These are phyloP conservation scores for Lentinula novae-zelandiae DNA, from an alignment of 1,284 basidiomycete genomes.

Conservation along the genomic window DNA sequence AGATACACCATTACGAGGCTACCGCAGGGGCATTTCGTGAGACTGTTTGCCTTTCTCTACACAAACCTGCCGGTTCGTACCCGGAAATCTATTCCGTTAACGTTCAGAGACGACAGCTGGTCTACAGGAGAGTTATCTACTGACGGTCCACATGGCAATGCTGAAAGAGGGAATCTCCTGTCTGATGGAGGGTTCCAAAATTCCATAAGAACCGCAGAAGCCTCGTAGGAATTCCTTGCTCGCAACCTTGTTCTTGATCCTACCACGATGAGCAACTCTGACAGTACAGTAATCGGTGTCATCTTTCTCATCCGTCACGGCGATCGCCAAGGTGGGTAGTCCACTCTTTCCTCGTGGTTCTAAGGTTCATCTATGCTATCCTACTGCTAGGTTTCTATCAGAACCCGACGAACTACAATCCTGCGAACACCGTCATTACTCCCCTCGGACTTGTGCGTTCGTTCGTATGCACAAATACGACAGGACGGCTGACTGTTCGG, in stretches of 20 bases:
- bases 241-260: neutral
- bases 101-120: neutral
- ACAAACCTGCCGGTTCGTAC: neutral
- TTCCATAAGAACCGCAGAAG: neutral
- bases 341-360: too few species aligned
- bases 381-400: slow-evolving; percentile 56
- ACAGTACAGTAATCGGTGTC: slow-evolving; percentile 19
- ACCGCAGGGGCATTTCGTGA: neutral
- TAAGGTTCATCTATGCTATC: neutral
- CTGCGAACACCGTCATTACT: slow-evolving; percentile 66
- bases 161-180: neutral
- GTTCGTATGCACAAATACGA: neutral
- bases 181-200: neutral
- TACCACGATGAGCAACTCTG: slow-evolving; percentile 14
- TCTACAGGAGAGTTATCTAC: neutral
- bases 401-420: slow-evolving; percentile 59
- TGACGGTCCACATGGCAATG: neutral
- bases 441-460: slow-evolving; percentile 67
- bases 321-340: slow-evolving; percentile 22
- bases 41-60: neutral
- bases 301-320: slow-evolving; percentile 22
- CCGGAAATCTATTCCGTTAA: neutral
- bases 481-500: slow-evolving; percentile 14
- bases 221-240: neutral
- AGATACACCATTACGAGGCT: too few species aligned